These are phyloP conservation scores for Fragaria iinumae DNA, from an alignment of 306 rosid species.

Conservation along the genomic window DNA sequence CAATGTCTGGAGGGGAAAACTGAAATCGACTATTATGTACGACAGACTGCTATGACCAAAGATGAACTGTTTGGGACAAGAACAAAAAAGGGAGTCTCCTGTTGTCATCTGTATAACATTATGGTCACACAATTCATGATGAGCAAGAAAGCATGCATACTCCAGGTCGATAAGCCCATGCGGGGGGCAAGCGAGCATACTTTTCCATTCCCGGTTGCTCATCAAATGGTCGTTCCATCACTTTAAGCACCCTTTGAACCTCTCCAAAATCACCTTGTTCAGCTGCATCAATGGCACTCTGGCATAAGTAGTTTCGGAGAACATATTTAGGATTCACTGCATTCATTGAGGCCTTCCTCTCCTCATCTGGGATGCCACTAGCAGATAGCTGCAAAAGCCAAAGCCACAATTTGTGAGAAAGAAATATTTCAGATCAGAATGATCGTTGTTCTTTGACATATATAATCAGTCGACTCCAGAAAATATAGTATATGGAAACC, in stretches of 20 bases:
- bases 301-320: slow-evolving; percentile 93
- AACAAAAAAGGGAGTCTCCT: not conserved
- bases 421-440: not conserved
- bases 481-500: not conserved
- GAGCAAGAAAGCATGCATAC: slow-evolving; percentile 99
- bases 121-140: slow-evolving; percentile 47
- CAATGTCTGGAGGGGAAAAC: not conserved
- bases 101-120: slow-evolving; percentile 20
- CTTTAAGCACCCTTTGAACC: slow-evolving; percentile 69
- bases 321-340: slow-evolving; percentile 85
- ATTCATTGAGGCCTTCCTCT: slow-evolving; percentile 78
- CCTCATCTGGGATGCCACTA: slow-evolving; percentile 70
- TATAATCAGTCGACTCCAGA: not conserved
- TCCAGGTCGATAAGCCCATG: slow-evolving; percentile 99
- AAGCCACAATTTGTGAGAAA: not conserved
- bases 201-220: slow-evolving; percentile 99
- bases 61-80: not conserved
- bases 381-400: slow-evolving; percentile 64
- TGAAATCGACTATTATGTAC: slow-evolving; percentile 33
- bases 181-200: slow-evolving; percentile 96
- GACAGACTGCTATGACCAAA: slow-evolving; percentile 1
- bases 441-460: not conserved
- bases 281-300: slow-evolving; percentile 93
- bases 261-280: slow-evolving; percentile 90
- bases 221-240: slow-evolving; percentile 86